Percentiles rank a stretch among this genome's conserved stretches.
Evolutionary conservation across 2,329 filamentous ascomycete species (phyloP).

Genomic region (Aureobasidium vineae): DNA sequence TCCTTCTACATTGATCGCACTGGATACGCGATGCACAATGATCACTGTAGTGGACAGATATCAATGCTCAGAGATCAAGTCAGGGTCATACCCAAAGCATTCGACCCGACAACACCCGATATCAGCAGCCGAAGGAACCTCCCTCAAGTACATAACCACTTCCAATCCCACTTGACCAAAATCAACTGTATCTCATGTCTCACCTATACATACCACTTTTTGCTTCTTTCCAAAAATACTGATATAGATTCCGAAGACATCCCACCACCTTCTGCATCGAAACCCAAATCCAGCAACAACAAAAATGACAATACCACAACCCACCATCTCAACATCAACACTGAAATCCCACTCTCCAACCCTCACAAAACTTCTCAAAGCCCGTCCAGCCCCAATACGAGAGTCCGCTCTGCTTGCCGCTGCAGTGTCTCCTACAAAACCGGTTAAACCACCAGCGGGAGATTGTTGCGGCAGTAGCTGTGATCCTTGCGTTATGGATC

Average conservation of each 20-base stretch:
- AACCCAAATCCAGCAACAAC: not conserved
- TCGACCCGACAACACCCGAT: not conserved
- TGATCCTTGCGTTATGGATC: constrained; percentile 29
- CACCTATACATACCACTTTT: not conserved
- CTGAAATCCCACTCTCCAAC: constrained; percentile 25
- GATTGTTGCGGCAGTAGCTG: constrained; percentile 29
- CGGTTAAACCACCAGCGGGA: constrained; percentile 26
- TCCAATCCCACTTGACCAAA: not conserved
- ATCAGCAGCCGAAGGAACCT: not conserved
- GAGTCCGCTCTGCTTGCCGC: constrained; percentile 17
- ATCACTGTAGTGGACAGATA: no score
- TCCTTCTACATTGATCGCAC: no score
- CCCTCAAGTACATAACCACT: not conserved
- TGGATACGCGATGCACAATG: not conserved
- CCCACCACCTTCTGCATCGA: not conserved
- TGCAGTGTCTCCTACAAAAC: not conserved
- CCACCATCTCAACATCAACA: not conserved
- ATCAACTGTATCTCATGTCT: not conserved
- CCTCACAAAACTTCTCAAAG: constrained; percentile 23
- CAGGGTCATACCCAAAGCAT: not conserved
- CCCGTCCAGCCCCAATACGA: constrained; percentile 24
- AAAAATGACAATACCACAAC: not conserved
- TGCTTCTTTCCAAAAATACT: no score
- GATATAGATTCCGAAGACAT: no score
- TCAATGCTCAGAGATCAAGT: not conserved